Evolutionary conservation across 495 filamentous ascomycete genomes (phyloP), one percentile per base, ranked within the genome.

Genomic region (Antarctomyces pellizariae): DNA sequence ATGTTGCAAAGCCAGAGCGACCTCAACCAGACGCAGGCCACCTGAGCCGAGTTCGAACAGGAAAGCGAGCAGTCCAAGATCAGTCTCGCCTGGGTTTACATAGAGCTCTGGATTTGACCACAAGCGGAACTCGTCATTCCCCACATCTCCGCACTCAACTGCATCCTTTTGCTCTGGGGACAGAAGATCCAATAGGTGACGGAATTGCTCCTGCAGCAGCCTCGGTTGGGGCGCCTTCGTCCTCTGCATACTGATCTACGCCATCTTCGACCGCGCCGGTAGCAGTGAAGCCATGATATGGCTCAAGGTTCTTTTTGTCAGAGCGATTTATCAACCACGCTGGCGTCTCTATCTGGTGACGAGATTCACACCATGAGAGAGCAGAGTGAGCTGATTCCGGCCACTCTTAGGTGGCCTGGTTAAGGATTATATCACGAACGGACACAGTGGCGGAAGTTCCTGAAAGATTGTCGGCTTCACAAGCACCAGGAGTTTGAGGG

Each of bases 41-140:
- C 24, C 13, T 26, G 24, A 7, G 12, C 7, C 19, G 6, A 7
- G 19, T 21, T 21, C 19, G 6, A 10, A 21, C 10, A 21, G 10
- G 19, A 6, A 7, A 6, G 19, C 19, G 10, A 21, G 19, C 19
- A 10, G 10, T 7, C 10, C 6, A 10, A 21, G 10, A 21, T 21
- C 19, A 21, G 10, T 26, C 6, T 11, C 24, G 36, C 38, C 38
- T 15, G 39, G 39, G 13, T 42, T 42, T 20, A 42, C 20, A 22
- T 42, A 42, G 10, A 42, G 33, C 31, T 42, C 39, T 12, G 39
- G 39, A 28, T 42, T 42, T 3, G 39, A 42, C 39, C 39, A 42
- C 8, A 42, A 16, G 25, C 39, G 34, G 16, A 42, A 36, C 4
- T 33, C 36, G 35, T 42, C 39, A 17, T 32, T 33, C 10, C 24